Base-by-base conservation (phyloP, 1,139 yeast genomes). In the Yamadazyma taylorii region DNA sequence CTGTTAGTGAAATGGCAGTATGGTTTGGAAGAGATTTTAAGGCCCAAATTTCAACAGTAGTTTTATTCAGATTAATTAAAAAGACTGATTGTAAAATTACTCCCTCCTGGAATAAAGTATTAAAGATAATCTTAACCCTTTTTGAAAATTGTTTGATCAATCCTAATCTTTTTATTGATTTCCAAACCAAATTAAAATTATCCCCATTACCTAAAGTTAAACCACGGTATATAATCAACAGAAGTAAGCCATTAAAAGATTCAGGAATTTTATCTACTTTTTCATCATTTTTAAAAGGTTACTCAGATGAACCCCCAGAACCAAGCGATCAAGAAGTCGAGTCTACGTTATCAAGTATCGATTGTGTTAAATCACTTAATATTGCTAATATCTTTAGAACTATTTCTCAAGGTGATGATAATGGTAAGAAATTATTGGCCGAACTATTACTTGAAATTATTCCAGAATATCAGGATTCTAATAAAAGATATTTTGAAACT, bases 251-350 rank as follows among this genome's bases (percentile, higher is more conserved):
- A 0, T 72, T 78, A 17, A 85, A 80, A 50, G 95, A 81, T 27
- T 72, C 75, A 8, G 88, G 97, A 2, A 57, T 94, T 17, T 77
- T 94, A 41, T 86, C 96, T 1, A 85, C 97, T 0, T 82, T 94
- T 50, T 89, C 97, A 1, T 88, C 96, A 0, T 90, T 89, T 53
- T 74, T 94, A 59, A 86, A 94, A 48, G 94, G 97, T 12, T 79
- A 84, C 42, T 72, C 85, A 0, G 97, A 89, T 50, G 95, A 86
- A 28, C 82, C 87, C 2, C 84, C 86, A 6, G 97, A 90, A 56
- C 98, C 98, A 3, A 78, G 94, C 1, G 95, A 85, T 40, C 95
- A 85, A 50, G 97, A 90, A 52, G 82, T 94, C 34, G 96, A 89
- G 45, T 77, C 88, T 2, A 85, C 97, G 0, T 61, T 85, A 17